Conservation (phyloP, 2,329 filamentous ascomycete species). For the Xylaria sp. region DNA sequence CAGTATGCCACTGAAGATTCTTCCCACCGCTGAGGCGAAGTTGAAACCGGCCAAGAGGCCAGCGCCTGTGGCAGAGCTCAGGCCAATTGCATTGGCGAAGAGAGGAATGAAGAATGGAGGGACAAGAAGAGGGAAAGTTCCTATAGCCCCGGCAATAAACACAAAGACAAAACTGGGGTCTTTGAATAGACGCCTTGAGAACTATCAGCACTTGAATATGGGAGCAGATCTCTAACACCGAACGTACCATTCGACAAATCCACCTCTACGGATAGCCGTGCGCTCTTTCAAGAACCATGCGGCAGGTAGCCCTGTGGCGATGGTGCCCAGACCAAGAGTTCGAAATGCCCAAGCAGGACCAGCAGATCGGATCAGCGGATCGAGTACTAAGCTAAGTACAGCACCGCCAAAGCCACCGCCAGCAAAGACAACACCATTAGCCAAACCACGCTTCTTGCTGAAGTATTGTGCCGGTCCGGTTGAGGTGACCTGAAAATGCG, state of each 20-base stretch:
- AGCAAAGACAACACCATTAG: constrained; percentile 64
- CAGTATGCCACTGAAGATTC: constrained; percentile 63
- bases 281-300: constrained; percentile 57
- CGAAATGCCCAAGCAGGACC: constrained; percentile 56
- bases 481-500: constrained; percentile 53
- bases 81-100: constrained; percentile 62
- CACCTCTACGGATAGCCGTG: constrained; percentile 48
- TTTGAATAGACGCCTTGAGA: constrained; percentile 55
- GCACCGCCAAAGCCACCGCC: constrained; percentile 67
- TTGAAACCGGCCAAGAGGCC: constrained; percentile 70
- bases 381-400: constrained; percentile 60
- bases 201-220: constrained; percentile 4
- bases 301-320: constrained; percentile 58
- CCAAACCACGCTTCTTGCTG: constrained; percentile 61
- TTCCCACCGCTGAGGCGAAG: constrained; percentile 67
- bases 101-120: constrained; percentile 64
- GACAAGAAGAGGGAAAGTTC: constrained; percentile 62
- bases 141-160: constrained; percentile 59
- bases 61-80: constrained; percentile 63
- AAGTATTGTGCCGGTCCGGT: constrained; percentile 66
- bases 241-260: constrained; percentile 55
- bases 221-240: neutral
- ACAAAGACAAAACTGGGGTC: constrained; percentile 57
- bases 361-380: constrained; percentile 56
- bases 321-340: constrained; percentile 55